phyloP scores from a whole-genome alignment of 768 basidiomycete genomes.

The Suillus bovinus region DNA sequence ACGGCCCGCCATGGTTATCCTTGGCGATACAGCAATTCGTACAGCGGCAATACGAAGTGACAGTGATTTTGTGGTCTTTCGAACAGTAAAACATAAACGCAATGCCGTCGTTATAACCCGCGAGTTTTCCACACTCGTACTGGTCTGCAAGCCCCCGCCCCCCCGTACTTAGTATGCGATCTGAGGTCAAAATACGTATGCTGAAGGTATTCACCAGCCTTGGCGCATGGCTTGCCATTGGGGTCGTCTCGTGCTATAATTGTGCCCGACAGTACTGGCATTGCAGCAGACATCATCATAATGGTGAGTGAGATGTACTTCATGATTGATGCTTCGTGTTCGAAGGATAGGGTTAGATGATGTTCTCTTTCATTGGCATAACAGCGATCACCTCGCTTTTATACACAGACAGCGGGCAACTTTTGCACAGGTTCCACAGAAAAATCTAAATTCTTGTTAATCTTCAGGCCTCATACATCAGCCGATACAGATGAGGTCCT shows the following conservation, averaged over 20 bases:
- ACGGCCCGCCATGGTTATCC: too few relatives aligned
- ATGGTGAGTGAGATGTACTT: background rate
- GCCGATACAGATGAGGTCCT: too few relatives aligned
- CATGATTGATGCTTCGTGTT: too few relatives aligned
- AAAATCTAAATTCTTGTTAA: too few relatives aligned
- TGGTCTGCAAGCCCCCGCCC: background rate
- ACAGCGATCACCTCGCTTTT: background rate
- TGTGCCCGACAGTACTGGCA: background rate
- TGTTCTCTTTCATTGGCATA: background rate
- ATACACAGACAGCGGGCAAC: background rate
- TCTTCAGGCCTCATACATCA: background rate
- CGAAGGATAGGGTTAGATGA: background rate
- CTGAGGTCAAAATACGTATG: background rate
- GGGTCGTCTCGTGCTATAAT: background rate
- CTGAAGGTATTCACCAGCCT: background rate
- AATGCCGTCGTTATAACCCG: background rate
- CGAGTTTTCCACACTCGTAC: background rate
- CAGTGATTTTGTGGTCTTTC: background rate
- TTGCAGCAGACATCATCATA: background rate
- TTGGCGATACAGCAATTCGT: background rate
- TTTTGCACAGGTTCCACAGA: background rate
- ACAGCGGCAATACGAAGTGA: background rate
- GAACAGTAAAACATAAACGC: background rate
- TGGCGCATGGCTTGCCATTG: too few relatives aligned
- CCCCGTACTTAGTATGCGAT: background rate